Percentiles rank a stretch among this genome's conserved stretches.
phyloP scores from a whole-genome alignment of 345 rosid species.

The Boechera stricta region DNA sequence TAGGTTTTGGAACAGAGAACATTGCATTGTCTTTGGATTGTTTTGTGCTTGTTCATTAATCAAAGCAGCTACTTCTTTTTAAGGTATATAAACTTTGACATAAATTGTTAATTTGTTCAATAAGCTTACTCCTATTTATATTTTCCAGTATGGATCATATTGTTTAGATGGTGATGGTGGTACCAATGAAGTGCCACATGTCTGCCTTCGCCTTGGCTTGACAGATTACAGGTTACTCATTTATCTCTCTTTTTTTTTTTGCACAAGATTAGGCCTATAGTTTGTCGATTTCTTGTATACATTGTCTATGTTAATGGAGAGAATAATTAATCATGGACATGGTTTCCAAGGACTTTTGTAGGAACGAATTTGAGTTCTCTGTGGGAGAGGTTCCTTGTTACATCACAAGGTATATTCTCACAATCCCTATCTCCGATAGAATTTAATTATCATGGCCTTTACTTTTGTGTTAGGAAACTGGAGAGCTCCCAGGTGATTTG shows the following conservation, averaged over 20 bases:
- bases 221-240: constrained; percentile 79
- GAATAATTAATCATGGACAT: constrained; percentile 30
- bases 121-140: background rate
- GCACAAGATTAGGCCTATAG: background rate
- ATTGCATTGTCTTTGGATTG: constrained; percentile 1
- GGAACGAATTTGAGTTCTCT: constrained; percentile 85
- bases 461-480: background rate
- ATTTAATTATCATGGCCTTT: background rate
- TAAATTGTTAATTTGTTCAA: background rate
- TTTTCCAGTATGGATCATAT: constrained; percentile 77
- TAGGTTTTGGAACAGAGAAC: background rate
- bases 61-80: constrained; percentile 9
- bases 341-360: constrained; percentile 70
- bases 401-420: constrained; percentile 66
- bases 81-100: background rate
- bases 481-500: constrained; percentile 8
- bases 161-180: constrained; percentile 47
- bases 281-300: background rate
- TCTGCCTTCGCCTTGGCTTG: constrained; percentile 78
- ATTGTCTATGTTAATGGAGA: constrained; percentile 18
- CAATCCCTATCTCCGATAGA: background rate
- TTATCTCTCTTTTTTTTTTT: constrained; percentile 18
- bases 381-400: constrained; percentile 79
- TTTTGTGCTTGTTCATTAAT: background rate
- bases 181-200: constrained; percentile 48